Conservation (phyloP, 2,329 filamentous ascomycete genomes). For the Fusarium agapanthi region DNA sequence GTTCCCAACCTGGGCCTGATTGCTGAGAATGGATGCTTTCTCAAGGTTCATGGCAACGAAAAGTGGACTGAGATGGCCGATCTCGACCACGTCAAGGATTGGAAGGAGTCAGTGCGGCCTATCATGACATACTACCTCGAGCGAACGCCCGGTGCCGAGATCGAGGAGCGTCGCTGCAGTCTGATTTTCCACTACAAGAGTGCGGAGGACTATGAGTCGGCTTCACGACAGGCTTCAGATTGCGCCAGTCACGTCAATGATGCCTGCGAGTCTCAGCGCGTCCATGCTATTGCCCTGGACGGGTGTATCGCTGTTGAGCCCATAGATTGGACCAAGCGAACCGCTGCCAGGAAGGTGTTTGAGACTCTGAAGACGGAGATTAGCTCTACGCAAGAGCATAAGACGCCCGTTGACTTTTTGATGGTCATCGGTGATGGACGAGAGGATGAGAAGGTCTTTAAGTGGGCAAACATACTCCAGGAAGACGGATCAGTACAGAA, state of each 20-base stretch:
- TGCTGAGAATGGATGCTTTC: constrained; percentile 93
- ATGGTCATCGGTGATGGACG: constrained; percentile 90
- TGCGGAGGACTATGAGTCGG: constrained; percentile 78
- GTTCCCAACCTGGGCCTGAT: constrained; percentile 88
- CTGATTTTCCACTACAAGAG: constrained; percentile 90
- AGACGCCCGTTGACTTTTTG: constrained; percentile 77
- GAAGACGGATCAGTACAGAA: constrained; percentile 67
- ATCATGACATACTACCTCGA: constrained; percentile 92
- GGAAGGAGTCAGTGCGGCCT: constrained; percentile 84
- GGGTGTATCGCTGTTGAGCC: constrained; percentile 86
- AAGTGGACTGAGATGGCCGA: constrained; percentile 84
- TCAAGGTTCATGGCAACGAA: constrained; percentile 73
- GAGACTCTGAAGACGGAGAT: constrained; percentile 60
- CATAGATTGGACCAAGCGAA: constrained; percentile 86
- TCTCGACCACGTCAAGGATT: constrained; percentile 71
- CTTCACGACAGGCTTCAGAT: constrained; percentile 83
- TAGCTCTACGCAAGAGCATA: constrained; percentile 41
- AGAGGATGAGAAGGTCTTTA: constrained; percentile 93
- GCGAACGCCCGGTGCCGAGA: constrained; percentile 84
- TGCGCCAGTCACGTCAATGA: constrained; percentile 96
- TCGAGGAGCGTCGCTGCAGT: constrained; percentile 92
- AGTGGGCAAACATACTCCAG: constrained; percentile 85
- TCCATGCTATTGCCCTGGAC: constrained; percentile 84
- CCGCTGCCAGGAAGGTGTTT: constrained; percentile 80
- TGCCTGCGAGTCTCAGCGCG: constrained; percentile 81